Evolutionary conservation across 179 eudicot species (phyloP).

Genomic region (Nepenthes alata): DNA sequence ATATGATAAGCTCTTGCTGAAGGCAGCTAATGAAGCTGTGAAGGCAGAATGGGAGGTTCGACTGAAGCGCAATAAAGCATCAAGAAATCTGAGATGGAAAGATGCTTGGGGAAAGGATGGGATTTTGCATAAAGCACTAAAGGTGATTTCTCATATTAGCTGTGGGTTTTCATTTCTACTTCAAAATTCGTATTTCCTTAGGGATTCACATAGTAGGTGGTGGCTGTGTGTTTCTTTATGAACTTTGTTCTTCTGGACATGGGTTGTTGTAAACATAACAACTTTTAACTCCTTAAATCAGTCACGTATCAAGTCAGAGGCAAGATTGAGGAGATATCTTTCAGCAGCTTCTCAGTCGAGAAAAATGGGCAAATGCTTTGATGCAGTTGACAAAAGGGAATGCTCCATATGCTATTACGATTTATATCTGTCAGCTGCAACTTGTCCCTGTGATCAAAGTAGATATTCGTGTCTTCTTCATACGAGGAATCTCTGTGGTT

Average conservation of each 20-base stretch:
- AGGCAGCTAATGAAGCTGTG: constrained; percentile 56
- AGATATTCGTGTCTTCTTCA: constrained; percentile 40
- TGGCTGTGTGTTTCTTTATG: not conserved
- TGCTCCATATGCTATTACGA: constrained; percentile 45
- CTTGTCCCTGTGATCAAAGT: constrained; percentile 36
- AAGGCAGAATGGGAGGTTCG: constrained; percentile 40
- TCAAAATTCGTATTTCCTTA: not conserved
- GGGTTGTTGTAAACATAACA: too few species aligned
- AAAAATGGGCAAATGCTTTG: constrained; percentile 38
- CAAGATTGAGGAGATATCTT: constrained; percentile 37
- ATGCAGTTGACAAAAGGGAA: constrained; percentile 36
- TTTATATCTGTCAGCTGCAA: constrained; percentile 38
- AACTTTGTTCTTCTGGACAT: too few species aligned
- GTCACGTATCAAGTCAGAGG: constrained; percentile 44
- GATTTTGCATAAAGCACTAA: constrained; percentile 36
- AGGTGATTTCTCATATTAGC: constrained; percentile 31
- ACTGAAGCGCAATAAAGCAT: constrained; percentile 16
- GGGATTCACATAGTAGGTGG: not conserved
- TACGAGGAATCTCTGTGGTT: constrained; percentile 33
- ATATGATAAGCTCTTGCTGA: constrained; percentile 55
- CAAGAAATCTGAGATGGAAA: constrained; percentile 30
- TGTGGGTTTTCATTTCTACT: not conserved
- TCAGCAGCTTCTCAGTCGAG: constrained; percentile 33
- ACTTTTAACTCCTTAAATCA: constrained; percentile 10
- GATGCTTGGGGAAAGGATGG: constrained; percentile 49